phyloP scores from a whole-genome alignment of 2,329 filamentous ascomycete genomes.

The Colletotrichum viniferum region DNA sequence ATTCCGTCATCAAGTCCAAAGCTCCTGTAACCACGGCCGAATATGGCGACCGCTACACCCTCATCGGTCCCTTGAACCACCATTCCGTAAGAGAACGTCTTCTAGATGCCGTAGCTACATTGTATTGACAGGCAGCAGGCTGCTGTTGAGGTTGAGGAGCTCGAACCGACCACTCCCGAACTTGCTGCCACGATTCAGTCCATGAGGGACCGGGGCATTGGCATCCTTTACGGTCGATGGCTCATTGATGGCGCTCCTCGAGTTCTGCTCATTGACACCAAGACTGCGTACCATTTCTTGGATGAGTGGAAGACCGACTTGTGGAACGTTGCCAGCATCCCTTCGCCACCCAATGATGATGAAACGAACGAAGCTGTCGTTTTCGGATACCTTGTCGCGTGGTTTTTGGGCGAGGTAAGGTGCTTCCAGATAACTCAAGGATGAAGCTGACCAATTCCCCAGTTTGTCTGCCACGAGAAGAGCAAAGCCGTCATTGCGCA shows the following conservation, averaged over 20 bases:
- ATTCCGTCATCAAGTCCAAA: conserved; percentile 99
- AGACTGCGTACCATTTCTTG: conserved; percentile 87
- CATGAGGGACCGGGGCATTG: conserved; percentile 91
- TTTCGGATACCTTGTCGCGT: conserved; percentile 95
- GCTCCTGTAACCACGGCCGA: conserved; percentile 96
- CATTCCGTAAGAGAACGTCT: conserved; percentile 70
- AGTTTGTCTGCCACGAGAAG: conserved; percentile 95
- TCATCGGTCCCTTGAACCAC: conserved; percentile 93
- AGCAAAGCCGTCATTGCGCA: conserved; percentile 92
- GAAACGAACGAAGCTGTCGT: conserved; percentile 98
- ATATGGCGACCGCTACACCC: conserved; percentile 96
- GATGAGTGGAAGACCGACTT: conserved; percentile 98
- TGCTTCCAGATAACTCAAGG: background rate
- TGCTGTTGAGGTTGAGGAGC: conserved; percentile 95
- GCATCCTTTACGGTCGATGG: conserved; percentile 93
- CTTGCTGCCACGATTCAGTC: conserved; percentile 83
- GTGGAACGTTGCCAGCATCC: conserved; percentile 91
- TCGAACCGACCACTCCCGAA: conserved; percentile 82
- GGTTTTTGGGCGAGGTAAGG: conserved; percentile 94
- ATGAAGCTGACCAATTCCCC: conserved; percentile 20
- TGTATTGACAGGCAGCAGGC: conserved; percentile 60
- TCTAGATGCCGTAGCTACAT: background rate
- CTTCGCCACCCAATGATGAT: conserved; percentile 87
- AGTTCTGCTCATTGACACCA: conserved; percentile 93
- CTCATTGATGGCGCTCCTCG: conserved; percentile 95